Percentiles rank a stretch among this genome's conserved stretches.
These are phyloP conservation scores for Pterocarpus santalinus DNA, from an alignment of 306 rosid genomes.

Conservation along the genomic window DNA sequence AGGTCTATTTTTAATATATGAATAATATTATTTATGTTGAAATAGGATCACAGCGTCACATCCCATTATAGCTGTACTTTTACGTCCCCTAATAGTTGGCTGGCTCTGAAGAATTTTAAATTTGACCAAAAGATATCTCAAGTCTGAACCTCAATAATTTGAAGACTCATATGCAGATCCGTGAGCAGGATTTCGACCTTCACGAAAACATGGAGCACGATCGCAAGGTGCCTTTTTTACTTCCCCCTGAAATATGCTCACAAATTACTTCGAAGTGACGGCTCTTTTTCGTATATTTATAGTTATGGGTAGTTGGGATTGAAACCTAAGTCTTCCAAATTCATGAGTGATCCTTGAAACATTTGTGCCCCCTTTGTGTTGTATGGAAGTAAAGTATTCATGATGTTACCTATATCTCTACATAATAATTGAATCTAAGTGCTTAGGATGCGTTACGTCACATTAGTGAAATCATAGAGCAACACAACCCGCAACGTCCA, in stretches of 20 bases:
- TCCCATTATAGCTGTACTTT: not conserved
- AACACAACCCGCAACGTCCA: not conserved
- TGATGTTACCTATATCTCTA: not conserved
- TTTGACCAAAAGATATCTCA: not conserved
- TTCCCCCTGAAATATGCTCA: not conserved
- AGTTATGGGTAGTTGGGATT: not conserved
- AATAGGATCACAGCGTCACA: too few species aligned
- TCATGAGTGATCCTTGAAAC: not conserved
- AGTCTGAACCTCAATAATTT: not conserved
- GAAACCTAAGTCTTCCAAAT: not conserved
- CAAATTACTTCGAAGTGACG: not conserved
- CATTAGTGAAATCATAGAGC: not conserved
- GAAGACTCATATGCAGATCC: not conserved
- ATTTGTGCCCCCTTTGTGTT: not conserved
- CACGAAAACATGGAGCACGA: not conserved
- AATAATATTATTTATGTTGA: too few species aligned
- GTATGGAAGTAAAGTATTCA: not conserved
- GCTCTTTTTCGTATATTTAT: not conserved
- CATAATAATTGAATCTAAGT: not conserved
- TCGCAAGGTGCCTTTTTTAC: not conserved
- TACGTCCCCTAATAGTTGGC: not conserved
- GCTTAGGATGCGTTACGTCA: not conserved
- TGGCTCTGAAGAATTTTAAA: not conserved
- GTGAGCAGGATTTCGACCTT: not conserved
- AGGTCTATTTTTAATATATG: too few species aligned